phyloP scores from a whole-genome alignment of 805 yeast species.

The Sungouiella thailandica region DNA sequence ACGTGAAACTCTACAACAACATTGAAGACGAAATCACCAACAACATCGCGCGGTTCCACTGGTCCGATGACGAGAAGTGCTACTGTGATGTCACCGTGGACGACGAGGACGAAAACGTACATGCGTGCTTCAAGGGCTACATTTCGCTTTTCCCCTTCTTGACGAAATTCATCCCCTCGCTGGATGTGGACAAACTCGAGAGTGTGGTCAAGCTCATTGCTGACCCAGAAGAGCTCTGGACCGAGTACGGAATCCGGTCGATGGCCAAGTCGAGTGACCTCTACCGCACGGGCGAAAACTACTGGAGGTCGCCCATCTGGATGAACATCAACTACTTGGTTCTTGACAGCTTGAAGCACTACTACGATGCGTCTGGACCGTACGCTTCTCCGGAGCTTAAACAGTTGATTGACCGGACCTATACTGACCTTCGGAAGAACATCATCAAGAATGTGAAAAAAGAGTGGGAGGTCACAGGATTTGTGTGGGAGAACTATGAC shows the following conservation, averaged over 20 bases:
- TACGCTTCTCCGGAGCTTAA: conserved; percentile 34
- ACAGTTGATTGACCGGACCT: conserved; percentile 33
- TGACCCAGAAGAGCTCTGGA: conserved; percentile 73
- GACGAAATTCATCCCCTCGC: conserved; percentile 53
- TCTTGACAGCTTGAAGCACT: conserved; percentile 63
- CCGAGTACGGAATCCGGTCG: conserved; percentile 75
- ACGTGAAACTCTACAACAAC: conserved; percentile 45
- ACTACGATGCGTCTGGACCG: conserved; percentile 31
- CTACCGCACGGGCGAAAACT: conserved; percentile 80
- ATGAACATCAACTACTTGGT: conserved; percentile 81
- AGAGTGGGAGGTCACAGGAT: conserved; percentile 75
- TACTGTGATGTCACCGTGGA: conserved; percentile 84
- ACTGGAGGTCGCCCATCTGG: conserved; percentile 97
- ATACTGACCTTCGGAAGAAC: conserved; percentile 56
- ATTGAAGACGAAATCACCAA: conserved; percentile 53
- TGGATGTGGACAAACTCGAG: conserved; percentile 40
- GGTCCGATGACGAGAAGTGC: conserved; percentile 61
- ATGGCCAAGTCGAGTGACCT: conserved; percentile 60
- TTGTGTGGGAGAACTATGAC: conserved; percentile 87
- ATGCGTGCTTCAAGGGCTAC: conserved; percentile 88
- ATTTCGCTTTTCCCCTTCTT: conserved; percentile 82
- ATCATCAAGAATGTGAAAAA: conserved; percentile 61
- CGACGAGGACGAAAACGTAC: conserved; percentile 58
- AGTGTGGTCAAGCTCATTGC: conserved; percentile 52
- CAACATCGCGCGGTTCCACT: conserved; percentile 72